Evolutionary conservation across 192 early-diverging fungal species (phyloP), one percentile per base, ranked within the genome.

Genomic region (Diversispora epigaea): DNA sequence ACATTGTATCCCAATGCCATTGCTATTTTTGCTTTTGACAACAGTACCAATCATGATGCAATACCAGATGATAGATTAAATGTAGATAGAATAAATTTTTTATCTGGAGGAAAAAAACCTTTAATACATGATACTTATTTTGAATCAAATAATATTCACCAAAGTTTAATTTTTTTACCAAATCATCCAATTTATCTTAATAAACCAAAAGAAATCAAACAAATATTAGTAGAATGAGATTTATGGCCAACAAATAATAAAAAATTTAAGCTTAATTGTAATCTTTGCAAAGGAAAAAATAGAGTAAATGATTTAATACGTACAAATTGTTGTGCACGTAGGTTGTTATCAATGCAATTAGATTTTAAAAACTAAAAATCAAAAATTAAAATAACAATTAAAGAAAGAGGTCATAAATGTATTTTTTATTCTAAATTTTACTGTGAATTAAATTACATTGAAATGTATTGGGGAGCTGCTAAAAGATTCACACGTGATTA

Each of bases 381-480:
- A 47, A 78, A 32, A 32, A 32, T 32, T 32, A 2, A 32, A 32
- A 32, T 32, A 32, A 2, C 0, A 32, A 32, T 32, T 32, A 2
- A 32, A 32, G 25, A 32, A 32, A 32, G 25, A 32, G 25, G 25
- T 32, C 25, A 32, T 2, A 32, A 32, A 32, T 32, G 25, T 32
- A 32, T 32, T 32, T 32, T 32, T 32, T 32, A 32, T 32, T 2
- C 2, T 32, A 32, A 32, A 32, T 32, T 32, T 32, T 2, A 32
- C 2, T 32, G 25, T 32, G 25, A 32, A 55, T 56, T 78, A 32
- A 78, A 78, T 55, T 78, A 65, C 45, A 78, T 78, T 58, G 70
- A 78, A 58, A 73, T 73, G 64, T 78, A 73, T 54, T 78, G 77
- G 70, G 71, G 77, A 65, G 77, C 77, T 43, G 64, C 47, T 25